These are phyloP conservation scores for Physaria fendleri DNA, from an alignment of 345 rosid species.

Conservation along the genomic window DNA sequence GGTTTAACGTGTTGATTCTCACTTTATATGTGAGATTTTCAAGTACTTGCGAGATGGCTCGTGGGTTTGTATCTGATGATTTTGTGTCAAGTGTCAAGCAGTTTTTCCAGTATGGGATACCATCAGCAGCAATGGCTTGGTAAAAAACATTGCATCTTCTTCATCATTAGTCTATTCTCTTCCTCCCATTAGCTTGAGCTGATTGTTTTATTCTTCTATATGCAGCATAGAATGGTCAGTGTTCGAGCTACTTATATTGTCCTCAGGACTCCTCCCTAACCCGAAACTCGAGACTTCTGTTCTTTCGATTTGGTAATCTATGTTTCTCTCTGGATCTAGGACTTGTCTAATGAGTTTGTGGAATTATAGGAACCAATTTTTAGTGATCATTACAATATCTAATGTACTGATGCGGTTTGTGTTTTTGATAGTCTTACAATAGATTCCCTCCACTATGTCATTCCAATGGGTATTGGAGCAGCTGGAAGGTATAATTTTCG, in stretches of 20 bases:
- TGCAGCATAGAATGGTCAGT: constrained; percentile 70
- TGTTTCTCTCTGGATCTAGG: not conserved
- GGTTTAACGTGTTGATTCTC: constrained; percentile 37
- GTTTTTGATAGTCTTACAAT: constrained; percentile 24
- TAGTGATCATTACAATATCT: not conserved
- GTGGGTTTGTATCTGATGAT: constrained; percentile 12
- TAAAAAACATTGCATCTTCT: constrained; percentile 1
- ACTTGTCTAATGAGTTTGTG: not conserved
- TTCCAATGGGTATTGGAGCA: constrained; percentile 35
- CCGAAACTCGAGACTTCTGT: constrained; percentile 60
- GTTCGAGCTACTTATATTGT: constrained; percentile 43
- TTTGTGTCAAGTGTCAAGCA: constrained; percentile 22
- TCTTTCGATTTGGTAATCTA: constrained; percentile 52
- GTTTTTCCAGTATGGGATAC: constrained; percentile 36
- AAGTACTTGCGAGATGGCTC: constrained; percentile 34
- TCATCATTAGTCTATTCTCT: not conserved
- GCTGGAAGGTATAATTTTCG: constrained; percentile 24
- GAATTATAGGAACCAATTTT: not conserved
- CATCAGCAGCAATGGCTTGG: constrained; percentile 54
- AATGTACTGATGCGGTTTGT: not conserved
- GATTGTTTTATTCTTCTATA: not conserved
- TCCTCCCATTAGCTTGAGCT: not conserved
- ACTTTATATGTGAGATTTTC: constrained; percentile 30
- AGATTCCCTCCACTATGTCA: constrained; percentile 30
- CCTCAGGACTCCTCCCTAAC: constrained; percentile 51